phyloP scores from a whole-genome alignment of 2,329 filamentous ascomycete species.

The Ophiocordyceps camponoti-floridani region DNA sequence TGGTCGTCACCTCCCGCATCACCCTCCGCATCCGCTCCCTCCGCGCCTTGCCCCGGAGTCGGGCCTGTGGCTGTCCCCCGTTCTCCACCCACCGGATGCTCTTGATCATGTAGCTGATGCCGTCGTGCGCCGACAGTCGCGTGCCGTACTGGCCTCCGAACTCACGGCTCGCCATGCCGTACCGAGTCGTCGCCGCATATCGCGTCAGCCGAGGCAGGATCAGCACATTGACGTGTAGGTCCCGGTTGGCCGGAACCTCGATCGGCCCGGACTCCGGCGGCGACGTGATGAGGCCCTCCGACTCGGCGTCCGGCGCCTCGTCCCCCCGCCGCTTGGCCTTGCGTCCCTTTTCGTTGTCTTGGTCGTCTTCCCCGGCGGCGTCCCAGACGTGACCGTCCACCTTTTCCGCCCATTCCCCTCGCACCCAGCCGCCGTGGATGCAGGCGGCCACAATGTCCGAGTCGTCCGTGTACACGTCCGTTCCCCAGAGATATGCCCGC shows the following conservation, averaged over 20 bases:
- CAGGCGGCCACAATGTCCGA: slow-evolving; percentile 85
- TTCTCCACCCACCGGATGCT: slow-evolving; percentile 70
- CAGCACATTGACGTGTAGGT: slow-evolving; percentile 73
- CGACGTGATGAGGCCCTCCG: slow-evolving; percentile 25
- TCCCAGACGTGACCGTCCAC: slow-evolving; percentile 53
- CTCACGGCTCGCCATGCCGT: slow-evolving; percentile 65
- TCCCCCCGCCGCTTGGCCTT: slow-evolving; percentile 12
- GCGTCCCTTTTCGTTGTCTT: too few relatives aligned
- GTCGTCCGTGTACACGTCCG: slow-evolving; percentile 88
- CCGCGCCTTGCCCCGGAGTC: slow-evolving; percentile 35
- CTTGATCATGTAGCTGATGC: slow-evolving; percentile 74
- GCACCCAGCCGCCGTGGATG: slow-evolving; percentile 85
- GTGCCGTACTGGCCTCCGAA: slow-evolving; percentile 41
- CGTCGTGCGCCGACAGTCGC: slow-evolving; percentile 48
- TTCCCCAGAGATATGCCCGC: slow-evolving; percentile 74
- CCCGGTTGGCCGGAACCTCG: slow-evolving; percentile 46
- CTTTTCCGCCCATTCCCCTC: slow-evolving; percentile 69
- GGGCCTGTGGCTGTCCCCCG: slow-evolving; percentile 43
- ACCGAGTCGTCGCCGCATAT: slow-evolving; percentile 59
- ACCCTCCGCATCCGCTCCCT: slow-evolving; percentile 38
- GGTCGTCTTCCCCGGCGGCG: too few relatives aligned
- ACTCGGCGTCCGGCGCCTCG: slow-evolving; percentile 16
- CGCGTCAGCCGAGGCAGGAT: slow-evolving; percentile 64
- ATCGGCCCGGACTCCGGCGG: slow-evolving; percentile 46
- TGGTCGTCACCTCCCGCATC: slow-evolving; percentile 30